Evolutionary conservation across 1,284 basidiomycete genomes (phyloP).

Genomic region (Tetrapyrgos nigripes): DNA sequence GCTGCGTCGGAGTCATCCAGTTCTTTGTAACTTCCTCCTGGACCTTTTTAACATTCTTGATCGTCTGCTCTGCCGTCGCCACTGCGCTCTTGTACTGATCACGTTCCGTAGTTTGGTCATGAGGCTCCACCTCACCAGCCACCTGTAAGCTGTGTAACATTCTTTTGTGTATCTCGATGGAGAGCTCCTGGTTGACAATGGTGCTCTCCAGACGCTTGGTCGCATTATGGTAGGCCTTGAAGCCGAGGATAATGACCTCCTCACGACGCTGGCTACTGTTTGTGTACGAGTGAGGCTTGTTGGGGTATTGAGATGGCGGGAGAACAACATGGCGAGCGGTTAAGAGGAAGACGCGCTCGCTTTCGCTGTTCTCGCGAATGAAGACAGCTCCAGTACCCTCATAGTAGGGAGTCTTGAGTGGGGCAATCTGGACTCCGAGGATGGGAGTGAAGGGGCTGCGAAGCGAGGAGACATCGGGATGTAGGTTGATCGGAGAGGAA

Average conservation of each 20-base stretch:
- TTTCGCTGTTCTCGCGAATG: conserved; percentile 31
- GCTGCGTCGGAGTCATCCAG: conserved; percentile 25
- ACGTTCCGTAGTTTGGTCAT: conserved; percentile 28
- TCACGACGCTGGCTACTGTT: conserved; percentile 34
- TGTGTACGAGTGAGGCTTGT: conserved; percentile 31
- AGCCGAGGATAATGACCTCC: conserved; percentile 43
- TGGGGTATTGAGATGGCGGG: conserved; percentile 30
- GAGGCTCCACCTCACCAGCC: conserved; percentile 28
- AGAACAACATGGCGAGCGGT: conserved; percentile 42
- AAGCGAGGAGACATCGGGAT: conserved; percentile 28
- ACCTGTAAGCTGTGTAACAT: conserved; percentile 30
- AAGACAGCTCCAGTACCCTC: conserved; percentile 43
- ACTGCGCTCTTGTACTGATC: conserved; percentile 29
- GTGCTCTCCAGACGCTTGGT: conserved; percentile 33
- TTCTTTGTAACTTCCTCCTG: conserved; percentile 34
- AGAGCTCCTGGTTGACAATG: conserved; percentile 30
- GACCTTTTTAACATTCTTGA: conserved; percentile 25
- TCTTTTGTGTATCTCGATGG: conserved; percentile 30
- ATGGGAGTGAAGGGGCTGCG: conserved; percentile 39
- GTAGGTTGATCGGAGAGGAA: conserved; percentile 24
- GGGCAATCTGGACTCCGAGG: conserved; percentile 41
- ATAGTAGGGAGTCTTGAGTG: conserved; percentile 29
- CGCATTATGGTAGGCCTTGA: conserved; percentile 33
- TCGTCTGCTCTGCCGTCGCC: conserved; percentile 29
- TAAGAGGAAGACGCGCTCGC: conserved; percentile 34